phyloP scores from a whole-genome alignment of 2,329 filamentous ascomycete species.

The Ploettnerulaceae sp. region DNA sequence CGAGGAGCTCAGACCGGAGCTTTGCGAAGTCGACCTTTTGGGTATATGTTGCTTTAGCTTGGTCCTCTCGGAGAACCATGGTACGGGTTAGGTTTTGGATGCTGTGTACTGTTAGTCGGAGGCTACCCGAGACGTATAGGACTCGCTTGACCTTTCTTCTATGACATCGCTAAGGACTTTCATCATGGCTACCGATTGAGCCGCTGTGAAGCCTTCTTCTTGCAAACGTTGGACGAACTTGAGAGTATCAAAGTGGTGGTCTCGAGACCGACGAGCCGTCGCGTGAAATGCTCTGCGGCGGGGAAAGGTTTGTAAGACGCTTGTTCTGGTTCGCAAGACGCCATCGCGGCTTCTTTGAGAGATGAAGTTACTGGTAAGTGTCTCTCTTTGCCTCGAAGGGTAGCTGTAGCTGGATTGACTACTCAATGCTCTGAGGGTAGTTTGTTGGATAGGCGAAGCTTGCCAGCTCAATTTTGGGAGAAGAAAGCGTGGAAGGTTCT shows the following conservation, averaged over 20 bases:
- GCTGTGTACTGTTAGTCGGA: constrained; percentile 39
- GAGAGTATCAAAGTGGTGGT: constrained; percentile 97
- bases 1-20: constrained; percentile 87
- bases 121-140: neutral
- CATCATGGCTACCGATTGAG: constrained; percentile 98
- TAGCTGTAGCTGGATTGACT: constrained; percentile 14
- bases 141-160: constrained; percentile 66
- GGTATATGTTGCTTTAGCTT: constrained; percentile 72
- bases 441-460: constrained; percentile 17
- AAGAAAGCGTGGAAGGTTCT: constrained; percentile 31
- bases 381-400: constrained; percentile 8
- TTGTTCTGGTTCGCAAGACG: constrained; percentile 7
- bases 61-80: constrained; percentile 95
- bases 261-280: constrained; percentile 55
- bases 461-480: constrained; percentile 35
- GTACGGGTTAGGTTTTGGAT: constrained; percentile 96
- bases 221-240: constrained; percentile 92
- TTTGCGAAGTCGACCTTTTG: constrained; percentile 98
- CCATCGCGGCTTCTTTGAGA: constrained; percentile 8
- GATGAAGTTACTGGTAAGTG: neutral
- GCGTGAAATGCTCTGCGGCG: constrained; percentile 57
- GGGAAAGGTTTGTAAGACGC: constrained; percentile 20
- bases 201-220: constrained; percentile 89
- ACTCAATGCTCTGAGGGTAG: constrained; percentile 25
- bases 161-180: constrained; percentile 94